Conservation (phyloP, 371 early-diverging fungal species). For the Lichtheimia corymbifera region DNA sequence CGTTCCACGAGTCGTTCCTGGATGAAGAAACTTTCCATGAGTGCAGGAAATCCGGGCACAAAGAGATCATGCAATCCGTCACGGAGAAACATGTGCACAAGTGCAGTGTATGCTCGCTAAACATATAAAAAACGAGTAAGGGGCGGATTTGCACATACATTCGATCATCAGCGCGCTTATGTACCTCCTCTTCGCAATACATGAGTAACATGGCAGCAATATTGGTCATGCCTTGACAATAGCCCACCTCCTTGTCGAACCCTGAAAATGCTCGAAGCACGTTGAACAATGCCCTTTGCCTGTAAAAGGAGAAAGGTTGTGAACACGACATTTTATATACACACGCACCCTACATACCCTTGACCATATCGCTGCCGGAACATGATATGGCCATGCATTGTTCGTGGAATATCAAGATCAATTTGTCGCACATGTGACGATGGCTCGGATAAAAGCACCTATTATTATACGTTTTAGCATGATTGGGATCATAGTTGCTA, state of each 20-base stretch:
- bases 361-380: slow-evolving; percentile 65
- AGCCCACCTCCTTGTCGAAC: slow-evolving; percentile 87
- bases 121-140: neutral
- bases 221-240: slow-evolving; percentile 95
- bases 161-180: neutral
- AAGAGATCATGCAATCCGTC: slow-evolving; percentile 59
- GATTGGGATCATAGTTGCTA: neutral
- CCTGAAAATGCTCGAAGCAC: slow-evolving; percentile 87
- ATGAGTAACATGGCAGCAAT: slow-evolving; percentile 87
- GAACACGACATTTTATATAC: neutral
- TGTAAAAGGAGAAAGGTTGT: slow-evolving; percentile 10
- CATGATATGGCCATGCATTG: slow-evolving; percentile 66
- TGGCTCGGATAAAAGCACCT: slow-evolving; percentile 24
- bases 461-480: neutral
- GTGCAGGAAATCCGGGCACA: slow-evolving; percentile 62
- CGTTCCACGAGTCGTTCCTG: slow-evolving; percentile 56
- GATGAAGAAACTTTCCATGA: slow-evolving; percentile 65
- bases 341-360: slow-evolving; percentile 42
- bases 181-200: slow-evolving; percentile 93
- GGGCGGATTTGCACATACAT: neutral
- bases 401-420: slow-evolving; percentile 68
- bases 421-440: slow-evolving; percentile 64
- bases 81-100: slow-evolving; percentile 56
- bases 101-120: slow-evolving; percentile 56
- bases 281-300: slow-evolving; percentile 73